Evolutionary conservation across 2,329 filamentous ascomycete species (phyloP).

Genomic region (Hymenoscyphus infarciens): DNA sequence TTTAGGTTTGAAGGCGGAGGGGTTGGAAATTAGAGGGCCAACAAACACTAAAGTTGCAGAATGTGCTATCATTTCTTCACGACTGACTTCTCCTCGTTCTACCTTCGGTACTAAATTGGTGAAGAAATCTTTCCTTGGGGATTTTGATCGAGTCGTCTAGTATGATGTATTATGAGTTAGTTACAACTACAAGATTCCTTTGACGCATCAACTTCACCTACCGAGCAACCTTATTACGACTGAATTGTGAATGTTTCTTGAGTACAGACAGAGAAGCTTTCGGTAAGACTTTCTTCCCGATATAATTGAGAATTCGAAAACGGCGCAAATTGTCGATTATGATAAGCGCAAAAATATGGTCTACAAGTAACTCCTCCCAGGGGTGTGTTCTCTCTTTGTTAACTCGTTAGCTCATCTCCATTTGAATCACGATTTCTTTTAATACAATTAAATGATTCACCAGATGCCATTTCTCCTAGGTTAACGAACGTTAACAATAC

Average conservation of each 20-base stretch:
- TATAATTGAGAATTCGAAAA: neutral
- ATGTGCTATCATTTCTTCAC: conserved; percentile 28
- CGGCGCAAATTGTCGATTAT: neutral
- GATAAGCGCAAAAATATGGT: neutral
- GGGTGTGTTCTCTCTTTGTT: neutral
- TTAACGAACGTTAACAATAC: conserved; percentile 6
- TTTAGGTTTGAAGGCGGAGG: neutral
- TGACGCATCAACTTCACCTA: neutral
- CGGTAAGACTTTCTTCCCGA: neutral
- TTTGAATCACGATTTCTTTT: neutral
- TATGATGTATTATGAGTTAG: neutral
- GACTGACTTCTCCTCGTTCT: neutral
- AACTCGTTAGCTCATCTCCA: neutral
- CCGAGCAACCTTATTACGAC: neutral
- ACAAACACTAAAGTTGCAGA: conserved; percentile 21
- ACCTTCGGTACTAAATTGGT: neutral
- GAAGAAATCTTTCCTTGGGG: conserved; percentile 12
- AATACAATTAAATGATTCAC: neutral
- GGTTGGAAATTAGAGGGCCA: neutral
- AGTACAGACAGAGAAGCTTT: neutral
- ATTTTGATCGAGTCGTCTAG: neutral
- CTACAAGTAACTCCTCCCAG: neutral
- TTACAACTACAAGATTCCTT: neutral
- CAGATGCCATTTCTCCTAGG: conserved; percentile 6
- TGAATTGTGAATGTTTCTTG: neutral